These are phyloP conservation scores for Dipteronia sinensis DNA, from an alignment of 345 rosid genomes.

Conservation along the genomic window DNA sequence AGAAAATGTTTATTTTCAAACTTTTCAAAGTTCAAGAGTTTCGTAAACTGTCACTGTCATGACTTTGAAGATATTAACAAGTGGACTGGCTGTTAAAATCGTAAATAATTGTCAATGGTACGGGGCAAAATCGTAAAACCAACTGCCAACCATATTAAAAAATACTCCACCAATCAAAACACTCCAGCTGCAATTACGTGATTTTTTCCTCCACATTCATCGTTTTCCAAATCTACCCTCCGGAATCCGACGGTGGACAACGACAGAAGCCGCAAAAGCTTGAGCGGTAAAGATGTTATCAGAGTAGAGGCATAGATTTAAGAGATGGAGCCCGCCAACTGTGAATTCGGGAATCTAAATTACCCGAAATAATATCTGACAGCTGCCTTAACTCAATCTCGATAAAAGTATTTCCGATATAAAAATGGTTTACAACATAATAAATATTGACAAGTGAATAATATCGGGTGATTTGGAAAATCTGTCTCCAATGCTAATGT, in stretches of 20 bases:
- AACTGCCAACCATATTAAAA: not conserved
- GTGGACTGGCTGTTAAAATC: too few relatives aligned
- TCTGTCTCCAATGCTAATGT: too few relatives aligned
- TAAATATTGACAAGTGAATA: too few relatives aligned
- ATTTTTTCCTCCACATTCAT: too few relatives aligned
- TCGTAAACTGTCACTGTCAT: not conserved
- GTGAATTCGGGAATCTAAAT: not conserved
- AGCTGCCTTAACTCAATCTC: not conserved
- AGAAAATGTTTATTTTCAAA: not conserved
- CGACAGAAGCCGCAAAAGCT: too few relatives aligned
- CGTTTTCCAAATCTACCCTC: not conserved
- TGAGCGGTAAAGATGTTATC: too few relatives aligned
- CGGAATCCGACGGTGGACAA: not conserved
- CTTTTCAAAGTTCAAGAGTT: not conserved
- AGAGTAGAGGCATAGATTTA: not conserved
- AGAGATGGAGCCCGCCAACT: not conserved
- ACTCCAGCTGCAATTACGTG: not conserved
- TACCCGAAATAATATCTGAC: constrained; percentile 16
- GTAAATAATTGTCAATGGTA: not conserved
- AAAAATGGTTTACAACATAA: too few relatives aligned
- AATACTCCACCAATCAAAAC: not conserved
- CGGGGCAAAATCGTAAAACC: constrained; percentile 3
- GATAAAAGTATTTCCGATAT: too few relatives aligned
- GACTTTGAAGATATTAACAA: not conserved
- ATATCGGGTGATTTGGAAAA: too few relatives aligned